Base-by-base conservation (phyloP, 2,329 filamentous ascomycete genomes). In the Fusarium nygamai region DNA sequence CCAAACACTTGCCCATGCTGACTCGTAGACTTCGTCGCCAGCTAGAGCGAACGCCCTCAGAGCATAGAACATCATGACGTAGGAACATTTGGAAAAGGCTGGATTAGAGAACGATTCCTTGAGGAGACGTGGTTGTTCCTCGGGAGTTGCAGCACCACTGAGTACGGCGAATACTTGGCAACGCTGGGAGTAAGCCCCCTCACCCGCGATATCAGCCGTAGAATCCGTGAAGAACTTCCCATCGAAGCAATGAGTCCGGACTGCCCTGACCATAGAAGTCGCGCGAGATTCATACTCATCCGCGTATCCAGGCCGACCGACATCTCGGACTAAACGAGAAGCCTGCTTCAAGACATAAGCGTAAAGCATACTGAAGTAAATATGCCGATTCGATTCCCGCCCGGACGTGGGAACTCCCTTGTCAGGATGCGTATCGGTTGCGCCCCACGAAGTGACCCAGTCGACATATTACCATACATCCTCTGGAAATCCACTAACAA, bases 71-170 rank as follows among this genome's bases (percentile, higher is more conserved):
- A 56, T 34, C 62, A 64, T 64, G 0, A 56, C 54, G 6, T 22
- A 61, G 3, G 12, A 56, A 12, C 6, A 56, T 38, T 36, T 22
- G 1, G 31, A 61, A 5, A 64, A 60, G 4, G 0, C 1, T 4
- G 38, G 38, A 5, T 57, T 0, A 8, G 38, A 11, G 6, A 57
- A 57, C 6, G 54, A 33, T 0, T 44, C 38, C 6, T 9, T 8
- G 0, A 44, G 12, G 1, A 57, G 29, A 0, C 17, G 29, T 0
- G 22, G 17, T 1, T 5, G 4, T 2, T 44, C 38, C 2, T 44
- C 20, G 3, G 22, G 11, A 0, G 4, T 3, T 20, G 10, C 38
- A 1, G 31, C 38, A 12, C 62, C 62, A 8, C 44, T 22, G 13
- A 64, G 44, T 1, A 61, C 22, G 1, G 38, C 62, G 14, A 58